Base-by-base conservation (phyloP, 2,329 filamentous ascomycete species). In the Apiospora aurea region DNA sequence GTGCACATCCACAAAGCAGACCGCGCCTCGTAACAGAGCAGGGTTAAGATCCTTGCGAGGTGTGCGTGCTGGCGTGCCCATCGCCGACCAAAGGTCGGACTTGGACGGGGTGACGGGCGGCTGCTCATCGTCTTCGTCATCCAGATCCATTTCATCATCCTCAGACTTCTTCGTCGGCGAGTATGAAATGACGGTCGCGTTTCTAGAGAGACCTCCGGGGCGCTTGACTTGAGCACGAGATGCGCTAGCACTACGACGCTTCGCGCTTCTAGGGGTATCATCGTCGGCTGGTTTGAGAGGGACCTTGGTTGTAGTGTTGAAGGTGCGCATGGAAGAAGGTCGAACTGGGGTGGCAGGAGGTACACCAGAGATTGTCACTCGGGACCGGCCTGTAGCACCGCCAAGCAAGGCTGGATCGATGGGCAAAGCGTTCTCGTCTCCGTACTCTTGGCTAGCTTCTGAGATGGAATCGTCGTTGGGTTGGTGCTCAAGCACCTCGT, bases 1-100 rank as follows among this genome's bases (percentile, higher is more conserved):
- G 79, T 94, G 90, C 2, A 97, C 94, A 80, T 97, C 94, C 1
- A 96, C 93, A 78, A 91, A 94, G 5, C 96, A 93, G 3, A 94
- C 89, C 21, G 91, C 93, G 1, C 94, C 94, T 26, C 88, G 87
- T 3, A 96, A 85, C 4, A 93, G 80, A 0, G 80, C 78, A 4
- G 85, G 81, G 75, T 90, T 83, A 13, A 90, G 75, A 70, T 91
- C 86, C 1, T 84, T 83, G 7, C 87, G 86, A 26, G 89, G 87
- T 29, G 88, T 90, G 47, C 87, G 86, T 3, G 86, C 86, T 2
- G 89, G 89, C 0, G 89, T 91, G 18, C 85, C 88, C 44, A 86
- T 79, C 0, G 83, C 85, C 4, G 88, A 88, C 88, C 88, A 91
- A 18, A 82, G 76, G 41, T 88, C 85, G 1, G 84, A 80, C 77